Percentiles rank a stretch among this genome's conserved stretches.
Evolutionary conservation across 192 early-diverging fungal species (phyloP).

Genomic region (Coemansia sp.): DNA sequence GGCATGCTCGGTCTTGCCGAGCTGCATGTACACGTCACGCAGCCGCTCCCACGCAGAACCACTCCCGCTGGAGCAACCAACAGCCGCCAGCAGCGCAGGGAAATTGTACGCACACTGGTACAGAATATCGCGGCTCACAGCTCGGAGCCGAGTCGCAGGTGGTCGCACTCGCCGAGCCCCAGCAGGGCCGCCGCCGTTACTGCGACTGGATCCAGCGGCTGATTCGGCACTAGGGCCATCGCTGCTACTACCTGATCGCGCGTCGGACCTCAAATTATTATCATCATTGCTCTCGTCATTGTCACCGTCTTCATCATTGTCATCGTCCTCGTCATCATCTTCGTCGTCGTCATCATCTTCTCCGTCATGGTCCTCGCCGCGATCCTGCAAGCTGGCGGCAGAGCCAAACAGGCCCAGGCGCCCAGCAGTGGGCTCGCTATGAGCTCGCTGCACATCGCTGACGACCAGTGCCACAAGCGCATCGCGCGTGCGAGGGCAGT

Average conservation of each 20-base stretch:
- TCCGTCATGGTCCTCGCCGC: conserved; percentile 23
- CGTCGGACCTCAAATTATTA: not conserved
- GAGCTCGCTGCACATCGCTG: conserved; percentile 34
- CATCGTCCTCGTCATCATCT: not conserved
- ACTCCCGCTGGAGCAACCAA: conserved; percentile 13
- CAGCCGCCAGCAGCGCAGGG: conserved; percentile 41
- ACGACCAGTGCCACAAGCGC: conserved; percentile 37
- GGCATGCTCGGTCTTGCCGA: conserved; percentile 53
- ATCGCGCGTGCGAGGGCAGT: conserved; percentile 46
- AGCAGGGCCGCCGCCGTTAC: not conserved
- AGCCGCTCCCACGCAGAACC: conserved; percentile 49
- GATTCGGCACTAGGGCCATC: not conserved
- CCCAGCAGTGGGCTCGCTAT: conserved; percentile 13
- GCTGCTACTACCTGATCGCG: not conserved
- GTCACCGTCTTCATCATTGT: conserved; percentile 11
- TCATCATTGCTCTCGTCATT: not conserved
- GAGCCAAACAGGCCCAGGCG: conserved; percentile 37
- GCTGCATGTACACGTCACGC: conserved; percentile 52
- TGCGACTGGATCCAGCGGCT: not conserved
- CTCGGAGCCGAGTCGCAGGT: conserved; percentile 4
- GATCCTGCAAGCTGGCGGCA: conserved; percentile 15
- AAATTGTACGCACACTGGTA: conserved; percentile 58
- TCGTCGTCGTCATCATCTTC: conserved; percentile 17
- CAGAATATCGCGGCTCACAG: conserved; percentile 39
- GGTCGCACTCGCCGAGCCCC: not conserved